Evolutionary conservation across 202 grass and related monocot genomes (phyloP), one percentile per base, ranked within the genome.

Genomic region (Saccharum hybrid): DNA sequence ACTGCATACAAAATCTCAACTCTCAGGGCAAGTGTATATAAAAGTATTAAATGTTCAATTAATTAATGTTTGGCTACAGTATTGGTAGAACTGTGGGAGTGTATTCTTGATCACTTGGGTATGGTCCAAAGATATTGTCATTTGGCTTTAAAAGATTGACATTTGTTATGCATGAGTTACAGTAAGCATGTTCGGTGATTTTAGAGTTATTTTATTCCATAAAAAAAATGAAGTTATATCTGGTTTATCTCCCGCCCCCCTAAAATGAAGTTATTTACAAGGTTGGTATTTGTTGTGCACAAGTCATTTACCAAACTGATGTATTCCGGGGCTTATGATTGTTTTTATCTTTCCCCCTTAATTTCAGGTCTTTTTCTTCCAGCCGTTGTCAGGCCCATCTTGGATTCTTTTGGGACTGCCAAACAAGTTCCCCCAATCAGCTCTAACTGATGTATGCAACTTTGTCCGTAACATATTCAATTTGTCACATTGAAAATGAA

Each of bases 321-420:
- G 54, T 79, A 56, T 66, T 75, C 34, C 41, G 34, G 14, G 43
- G 46, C 33, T 21, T 67, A 82, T 76, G 28, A 33, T 63, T 57
- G 33, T 77, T 79, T 72, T 61, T 3, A 28, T 38, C 34, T 68
- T 72, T 60, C 70, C 0, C 41, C 65, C 63, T 21, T 65, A 8
- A 77, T 81, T 77, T 74, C 79, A 97, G 94, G 91, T 75, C 72
- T 93, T 78, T 90, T 93, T 66, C 91, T 97, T 84, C 94, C 94
- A 59, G 91, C 89, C 8, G 88, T 93, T 73, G 89, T 91, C 68
- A 91, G 91, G 84, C 94, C 91, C 62, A 81, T 89, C 9, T 86
- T 97, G 89, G 91, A 93, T 84, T 97, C 91, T 45, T 91, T 93
- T 51, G 81, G 89, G 54, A 90, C 66, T 63, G 87, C 87, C 63